A percentile compares a stretch with the other conserved stretches of the same genome.
phyloP scores from a whole-genome alignment of 345 rosid genomes.

The Hibiscus tridactylites region DNA sequence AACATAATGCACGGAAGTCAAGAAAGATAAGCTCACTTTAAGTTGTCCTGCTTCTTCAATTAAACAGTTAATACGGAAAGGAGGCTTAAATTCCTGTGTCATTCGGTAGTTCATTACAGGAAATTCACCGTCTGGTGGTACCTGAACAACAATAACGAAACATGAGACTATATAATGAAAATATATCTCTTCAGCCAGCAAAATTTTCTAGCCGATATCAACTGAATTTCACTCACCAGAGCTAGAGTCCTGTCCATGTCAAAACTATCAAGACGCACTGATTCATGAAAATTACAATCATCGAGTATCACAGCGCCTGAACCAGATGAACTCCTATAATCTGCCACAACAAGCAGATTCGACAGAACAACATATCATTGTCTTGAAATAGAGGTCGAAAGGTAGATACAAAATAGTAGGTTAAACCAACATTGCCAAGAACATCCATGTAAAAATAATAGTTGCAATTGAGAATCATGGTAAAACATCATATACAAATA shows the following conservation, averaged over 20 bases:
- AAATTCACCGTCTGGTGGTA: constrained; percentile 98
- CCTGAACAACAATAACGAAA: constrained; percentile 37
- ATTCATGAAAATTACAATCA: constrained; percentile 98
- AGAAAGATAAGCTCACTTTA: constrained; percentile 40
- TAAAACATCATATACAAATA: background rate
- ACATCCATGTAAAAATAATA: background rate
- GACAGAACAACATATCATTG: background rate
- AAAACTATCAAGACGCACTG: constrained; percentile 90
- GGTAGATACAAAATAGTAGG: background rate
- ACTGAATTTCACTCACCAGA: constrained; percentile 53
- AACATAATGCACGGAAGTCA: constrained; percentile 2
- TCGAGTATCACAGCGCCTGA: constrained; percentile 84
- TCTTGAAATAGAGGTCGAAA: constrained; percentile 7
- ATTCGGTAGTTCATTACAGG: constrained; percentile 99
- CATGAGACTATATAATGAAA: constrained; percentile 1
- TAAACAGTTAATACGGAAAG: constrained; percentile 56
- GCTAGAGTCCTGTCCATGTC: constrained; percentile 80
- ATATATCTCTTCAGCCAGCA: background rate
- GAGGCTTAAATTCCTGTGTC: constrained; percentile 99
- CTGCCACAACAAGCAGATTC: constrained; percentile 36
- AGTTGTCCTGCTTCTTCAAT: constrained; percentile 93
- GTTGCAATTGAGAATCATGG: background rate
- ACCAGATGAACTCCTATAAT: constrained; percentile 52
- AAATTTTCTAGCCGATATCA: constrained; percentile 1
- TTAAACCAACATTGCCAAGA: constrained; percentile 4